Conservation (phyloP, 2,329 filamentous ascomycete species). For the Lachnellula subtilissima region DNA sequence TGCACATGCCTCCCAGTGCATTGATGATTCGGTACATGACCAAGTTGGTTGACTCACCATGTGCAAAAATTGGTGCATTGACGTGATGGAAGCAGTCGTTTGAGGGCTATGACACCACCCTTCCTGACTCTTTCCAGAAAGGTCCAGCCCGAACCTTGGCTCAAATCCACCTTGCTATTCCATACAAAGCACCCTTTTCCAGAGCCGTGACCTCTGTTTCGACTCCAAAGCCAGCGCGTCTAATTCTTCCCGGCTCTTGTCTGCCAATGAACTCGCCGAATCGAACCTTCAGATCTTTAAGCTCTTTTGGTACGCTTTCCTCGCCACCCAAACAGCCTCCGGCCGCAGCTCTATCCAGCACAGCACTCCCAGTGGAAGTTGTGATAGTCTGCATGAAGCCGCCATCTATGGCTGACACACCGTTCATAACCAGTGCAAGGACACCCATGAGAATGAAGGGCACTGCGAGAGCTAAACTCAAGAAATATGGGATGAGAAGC, state of each 20-base stretch:
- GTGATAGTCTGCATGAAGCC: constrained; percentile 19
- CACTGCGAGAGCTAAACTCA: constrained; percentile 10
- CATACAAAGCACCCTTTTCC: constrained; percentile 14
- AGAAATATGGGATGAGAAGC: constrained; percentile 21
- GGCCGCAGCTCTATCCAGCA: constrained; percentile 15
- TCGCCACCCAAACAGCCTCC: constrained; percentile 18
- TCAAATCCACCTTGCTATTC: constrained; percentile 18
- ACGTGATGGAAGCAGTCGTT: too few relatives aligned
- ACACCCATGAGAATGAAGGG: constrained; percentile 18
- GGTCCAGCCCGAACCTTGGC: too few relatives aligned
- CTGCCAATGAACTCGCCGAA: constrained; percentile 18
- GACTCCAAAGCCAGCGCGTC: constrained; percentile 17
- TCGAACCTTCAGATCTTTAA: constrained; percentile 17
- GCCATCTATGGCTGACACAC: constrained; percentile 17
- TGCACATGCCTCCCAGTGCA: too few relatives aligned
- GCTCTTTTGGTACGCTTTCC: constrained; percentile 14
- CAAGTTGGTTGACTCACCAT: too few relatives aligned
- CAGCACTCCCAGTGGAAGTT: constrained; percentile 15
- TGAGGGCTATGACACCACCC: too few relatives aligned
- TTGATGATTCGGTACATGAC: too few relatives aligned
- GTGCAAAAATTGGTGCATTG: too few relatives aligned
- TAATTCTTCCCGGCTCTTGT: constrained; percentile 6
- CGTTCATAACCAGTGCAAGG: constrained; percentile 14
- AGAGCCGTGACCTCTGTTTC: constrained; percentile 15
- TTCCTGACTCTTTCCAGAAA: too few relatives aligned